Evolutionary conservation across 2,329 filamentous ascomycete species (phyloP), one percentile per base, ranked within the genome.

Genomic region (Celoporthe dispersa): DNA sequence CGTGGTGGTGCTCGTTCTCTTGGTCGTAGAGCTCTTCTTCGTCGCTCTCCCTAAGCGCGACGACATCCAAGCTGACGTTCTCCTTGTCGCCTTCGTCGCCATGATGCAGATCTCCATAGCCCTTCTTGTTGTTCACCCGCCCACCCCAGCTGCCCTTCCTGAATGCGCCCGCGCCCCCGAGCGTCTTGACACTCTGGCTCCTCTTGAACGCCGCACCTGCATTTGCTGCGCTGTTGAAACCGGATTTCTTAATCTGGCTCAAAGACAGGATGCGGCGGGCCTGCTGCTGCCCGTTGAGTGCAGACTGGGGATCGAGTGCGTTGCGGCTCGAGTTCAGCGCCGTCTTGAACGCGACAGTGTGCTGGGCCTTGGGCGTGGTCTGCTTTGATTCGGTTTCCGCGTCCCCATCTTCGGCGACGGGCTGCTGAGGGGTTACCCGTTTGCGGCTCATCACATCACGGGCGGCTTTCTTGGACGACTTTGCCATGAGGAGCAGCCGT

Each of bases 191-290:
- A 70, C 92, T 94, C 78, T 94, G 91, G 78, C 91, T 94, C 71
- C 92, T 87, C 81, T 91, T 91, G 73, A 97, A 84, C 62, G 88
- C 89, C 28, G 88, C 86, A 9, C 81, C 82, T 7, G 89, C 84
- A 44, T 88, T 84, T 14, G 53, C 57, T 19, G 64, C 39, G 39
- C 64, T 66, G 28, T 66, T 72, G 37, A 68, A 66, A 48, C 70
- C 68, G 28, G 68, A 33, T 76, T 96, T 95, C 78, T 91, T 90
- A 75, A 98, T 97, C 80, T 98, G 93, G 78, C 92, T 97, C 48
- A 98, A 88, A 65, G 94, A 97, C 70, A 97, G 87, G 76, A 98
- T 98, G 64, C 96, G 90, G 55, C 95, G 88, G 78, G 90, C 86
- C 77, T 72, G 68, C 28, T 69, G 90, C n/a, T 67, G 66, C 6